phyloP scores from a whole-genome alignment of 2,329 filamentous ascomycete species.

The Periconia macrospinosa region DNA sequence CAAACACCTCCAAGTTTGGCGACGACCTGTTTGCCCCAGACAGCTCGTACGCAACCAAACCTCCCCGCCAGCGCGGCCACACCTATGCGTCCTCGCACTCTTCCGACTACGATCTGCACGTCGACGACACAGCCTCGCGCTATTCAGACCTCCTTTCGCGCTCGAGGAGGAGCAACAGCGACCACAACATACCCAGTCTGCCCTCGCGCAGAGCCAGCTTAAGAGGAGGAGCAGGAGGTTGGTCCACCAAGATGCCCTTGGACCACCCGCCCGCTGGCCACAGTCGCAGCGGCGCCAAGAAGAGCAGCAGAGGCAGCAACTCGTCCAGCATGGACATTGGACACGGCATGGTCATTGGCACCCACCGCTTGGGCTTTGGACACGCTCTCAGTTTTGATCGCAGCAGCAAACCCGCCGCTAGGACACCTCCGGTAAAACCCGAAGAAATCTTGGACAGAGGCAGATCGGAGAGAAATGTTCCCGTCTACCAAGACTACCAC shows the following conservation, averaged over 20 bases:
- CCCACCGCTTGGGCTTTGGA: constrained; percentile 58
- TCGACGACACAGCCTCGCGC: constrained; percentile 41
- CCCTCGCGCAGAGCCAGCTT: constrained; percentile 35
- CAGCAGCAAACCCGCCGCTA: constrained; percentile 26
- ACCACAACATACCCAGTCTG: constrained; percentile 62
- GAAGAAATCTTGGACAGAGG: constrained; percentile 45
- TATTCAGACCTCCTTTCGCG: constrained; percentile 50
- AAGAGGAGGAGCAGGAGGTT: constrained; percentile 31
- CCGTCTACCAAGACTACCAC: constrained; percentile 50
- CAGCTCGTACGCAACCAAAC: constrained; percentile 31
- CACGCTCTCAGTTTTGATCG: constrained; percentile 77
- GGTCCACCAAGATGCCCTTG: constrained; percentile 20
- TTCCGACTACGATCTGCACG: constrained; percentile 55
- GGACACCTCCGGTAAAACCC: constrained; percentile 35
- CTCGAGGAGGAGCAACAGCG: constrained; percentile 77
- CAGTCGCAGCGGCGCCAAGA: constrained; percentile 52
- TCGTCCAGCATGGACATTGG: constrained; percentile 68
- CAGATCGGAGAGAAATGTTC: constrained; percentile 36
- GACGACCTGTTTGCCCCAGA: constrained; percentile 44
- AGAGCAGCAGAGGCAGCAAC: constrained; percentile 73
- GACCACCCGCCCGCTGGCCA: constrained; percentile 35
- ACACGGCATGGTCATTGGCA: constrained; percentile 60
- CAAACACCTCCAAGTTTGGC: constrained; percentile 43
- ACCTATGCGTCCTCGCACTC: constrained; percentile 63
- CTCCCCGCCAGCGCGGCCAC: constrained; percentile 56